A percentile compares a stretch with the other conserved stretches of the same genome.
phyloP scores from a whole-genome alignment of 2,329 filamentous ascomycete genomes.

The Lasiodiplodia sp. region DNA sequence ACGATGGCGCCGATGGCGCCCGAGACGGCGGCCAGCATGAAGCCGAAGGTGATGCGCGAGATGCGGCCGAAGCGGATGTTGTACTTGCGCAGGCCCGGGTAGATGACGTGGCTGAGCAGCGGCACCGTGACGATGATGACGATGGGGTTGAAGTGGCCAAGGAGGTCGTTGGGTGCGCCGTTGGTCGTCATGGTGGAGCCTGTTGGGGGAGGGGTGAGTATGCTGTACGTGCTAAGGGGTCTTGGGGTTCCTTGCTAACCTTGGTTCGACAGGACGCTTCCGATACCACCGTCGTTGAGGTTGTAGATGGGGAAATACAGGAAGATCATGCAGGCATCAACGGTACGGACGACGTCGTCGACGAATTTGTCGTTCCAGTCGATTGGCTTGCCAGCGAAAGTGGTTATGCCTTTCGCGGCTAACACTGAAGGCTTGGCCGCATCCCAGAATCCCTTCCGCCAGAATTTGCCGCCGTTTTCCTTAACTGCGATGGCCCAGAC shows the following conservation, averaged over 20 bases:
- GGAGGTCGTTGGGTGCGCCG: slow-evolving; percentile 60
- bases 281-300: slow-evolving; percentile 57
- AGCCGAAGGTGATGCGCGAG: slow-evolving; percentile 60
- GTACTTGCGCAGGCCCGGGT: slow-evolving; percentile 52
- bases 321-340: slow-evolving; percentile 47
- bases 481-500: slow-evolving; percentile 45
- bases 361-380: slow-evolving; percentile 47
- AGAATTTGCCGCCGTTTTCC: slow-evolving; percentile 44
- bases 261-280: slow-evolving; percentile 45
- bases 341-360: slow-evolving; percentile 45
- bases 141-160: slow-evolving; percentile 60
- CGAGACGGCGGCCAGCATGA: slow-evolving; percentile 57
- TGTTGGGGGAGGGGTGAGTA: background rate
- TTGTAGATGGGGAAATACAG: slow-evolving; percentile 50
- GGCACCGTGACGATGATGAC: slow-evolving; percentile 58
- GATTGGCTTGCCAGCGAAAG: slow-evolving; percentile 32
- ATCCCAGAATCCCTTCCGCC: slow-evolving; percentile 45
- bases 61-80: slow-evolving; percentile 58
- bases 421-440: slow-evolving; percentile 44
- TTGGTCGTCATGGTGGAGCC: slow-evolving; percentile 52
- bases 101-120: slow-evolving; percentile 58
- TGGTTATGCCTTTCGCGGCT: slow-evolving; percentile 36
- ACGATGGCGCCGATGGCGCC: slow-evolving; percentile 50
- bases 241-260: background rate
- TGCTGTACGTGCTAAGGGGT: background rate